phyloP scores from a whole-genome alignment of 768 basidiomycete species.

The Tylopilus rubrobrunneus region DNA sequence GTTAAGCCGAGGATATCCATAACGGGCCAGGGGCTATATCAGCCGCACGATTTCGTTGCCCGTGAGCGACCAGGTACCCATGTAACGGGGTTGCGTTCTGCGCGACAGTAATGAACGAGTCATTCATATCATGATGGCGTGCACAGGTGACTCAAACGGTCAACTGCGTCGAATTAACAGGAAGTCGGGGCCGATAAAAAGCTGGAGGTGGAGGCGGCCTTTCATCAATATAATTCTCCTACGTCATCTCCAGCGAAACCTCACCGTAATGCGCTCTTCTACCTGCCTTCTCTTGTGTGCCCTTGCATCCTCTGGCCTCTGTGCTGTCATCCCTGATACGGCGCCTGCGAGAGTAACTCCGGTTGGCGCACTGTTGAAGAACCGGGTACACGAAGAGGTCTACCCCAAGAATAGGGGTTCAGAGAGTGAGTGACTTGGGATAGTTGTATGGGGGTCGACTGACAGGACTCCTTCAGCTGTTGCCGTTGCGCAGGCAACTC shows the following conservation, averaged over 20 bases:
- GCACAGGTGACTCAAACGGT: constrained; percentile 10
- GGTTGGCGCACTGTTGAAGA: constrained; percentile 16
- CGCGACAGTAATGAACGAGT: background rate
- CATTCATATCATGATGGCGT: constrained; percentile 1
- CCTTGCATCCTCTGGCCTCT: constrained; percentile 14
- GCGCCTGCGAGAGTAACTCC: background rate
- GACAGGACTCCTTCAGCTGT: background rate
- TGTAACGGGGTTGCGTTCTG: background rate
- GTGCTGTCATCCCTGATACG: constrained; percentile 9
- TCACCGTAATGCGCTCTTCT: constrained; percentile 18
- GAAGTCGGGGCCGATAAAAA: constrained; percentile 11
- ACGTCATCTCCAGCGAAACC: background rate
- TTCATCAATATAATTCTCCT: background rate
- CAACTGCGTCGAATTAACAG: constrained; percentile 2
- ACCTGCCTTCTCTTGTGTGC: constrained; percentile 12
- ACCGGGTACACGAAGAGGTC: constrained; percentile 20
- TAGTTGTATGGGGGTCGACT: background rate
- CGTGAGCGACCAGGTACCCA: background rate
- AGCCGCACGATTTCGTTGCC: background rate
- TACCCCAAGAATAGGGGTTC: constrained; percentile 6
- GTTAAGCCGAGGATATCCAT: constrained; percentile 1
- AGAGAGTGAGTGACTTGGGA: constrained; percentile 3
- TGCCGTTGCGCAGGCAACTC: background rate
- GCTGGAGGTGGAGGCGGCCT: background rate
- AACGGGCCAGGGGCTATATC: background rate